These are phyloP conservation scores for Lotmaria passim DNA, from an alignment of 208 protist genomes.

Conservation along the genomic window DNA sequence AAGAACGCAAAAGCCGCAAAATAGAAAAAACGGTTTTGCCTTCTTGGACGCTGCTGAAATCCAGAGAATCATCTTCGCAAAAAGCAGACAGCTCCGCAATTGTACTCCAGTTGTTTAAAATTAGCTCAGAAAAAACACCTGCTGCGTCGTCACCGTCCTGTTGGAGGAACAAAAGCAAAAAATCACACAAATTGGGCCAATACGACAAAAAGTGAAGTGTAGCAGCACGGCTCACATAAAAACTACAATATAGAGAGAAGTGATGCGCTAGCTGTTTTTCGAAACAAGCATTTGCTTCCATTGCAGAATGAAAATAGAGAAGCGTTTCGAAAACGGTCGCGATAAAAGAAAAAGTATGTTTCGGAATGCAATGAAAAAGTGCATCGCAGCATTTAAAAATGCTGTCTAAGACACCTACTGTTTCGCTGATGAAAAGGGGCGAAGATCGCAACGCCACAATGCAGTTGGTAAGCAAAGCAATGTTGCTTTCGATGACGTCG, in stretches of 20 bases:
- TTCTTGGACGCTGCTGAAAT: not conserved
- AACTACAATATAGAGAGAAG: slow-evolving; percentile 13
- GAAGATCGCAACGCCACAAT: not conserved
- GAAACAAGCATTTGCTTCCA: not conserved
- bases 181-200: slow-evolving; percentile 20
- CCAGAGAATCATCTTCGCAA: not conserved
- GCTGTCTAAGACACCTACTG: not conserved
- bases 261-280: not conserved
- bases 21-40: not conserved
- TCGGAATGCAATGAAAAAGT: slow-evolving; percentile 25
- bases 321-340: not conserved
- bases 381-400: slow-evolving; percentile 20
- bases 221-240: slow-evolving; percentile 14
- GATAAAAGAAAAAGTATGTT: slow-evolving; percentile 17
- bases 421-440: slow-evolving; percentile 25
- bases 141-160: not conserved
- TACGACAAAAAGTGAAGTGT: slow-evolving; percentile 21
- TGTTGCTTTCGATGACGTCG: slow-evolving; percentile 24
- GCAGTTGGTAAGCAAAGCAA: slow-evolving; percentile 8
- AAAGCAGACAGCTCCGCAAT: slow-evolving; percentile 15
- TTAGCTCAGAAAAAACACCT: slow-evolving; percentile 16
- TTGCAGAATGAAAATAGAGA: slow-evolving; percentile 1
- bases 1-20: slow-evolving; percentile 10
- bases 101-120: slow-evolving; percentile 24
- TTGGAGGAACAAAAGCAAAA: slow-evolving; percentile 23